Percentiles rank a stretch among this genome's conserved stretches.
Evolutionary conservation across 2,329 filamentous ascomycete genomes (phyloP).

Genomic region (Myriosclerotinia curreyana): DNA sequence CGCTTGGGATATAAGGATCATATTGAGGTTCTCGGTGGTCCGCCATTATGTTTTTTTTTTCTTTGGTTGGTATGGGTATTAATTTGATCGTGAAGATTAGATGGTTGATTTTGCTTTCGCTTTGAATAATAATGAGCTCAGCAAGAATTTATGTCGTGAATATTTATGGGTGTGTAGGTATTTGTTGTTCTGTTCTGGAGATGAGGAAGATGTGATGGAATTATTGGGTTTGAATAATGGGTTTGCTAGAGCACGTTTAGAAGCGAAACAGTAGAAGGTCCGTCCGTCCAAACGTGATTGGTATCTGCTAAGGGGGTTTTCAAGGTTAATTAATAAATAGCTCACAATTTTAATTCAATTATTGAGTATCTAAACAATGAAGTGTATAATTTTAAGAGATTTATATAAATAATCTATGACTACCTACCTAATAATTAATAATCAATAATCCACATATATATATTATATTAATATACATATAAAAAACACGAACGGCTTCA

Average conservation of each 20-base stretch:
- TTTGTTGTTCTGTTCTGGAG: slow-evolving; percentile 1
- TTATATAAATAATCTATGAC: no score
- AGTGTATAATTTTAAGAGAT: no score
- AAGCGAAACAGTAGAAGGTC: slow-evolving; percentile 20
- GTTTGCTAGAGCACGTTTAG: slow-evolving; percentile 8
- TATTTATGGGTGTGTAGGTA: not conserved
- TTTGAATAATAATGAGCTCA: not conserved
- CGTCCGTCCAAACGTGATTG: slow-evolving; percentile 23
- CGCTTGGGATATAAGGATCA: slow-evolving; percentile 39
- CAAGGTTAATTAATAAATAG: slow-evolving; percentile 1
- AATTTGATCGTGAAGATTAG: not conserved
- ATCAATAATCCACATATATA: no score
- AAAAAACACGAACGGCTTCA: no score
- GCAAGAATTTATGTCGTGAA: slow-evolving; percentile 7
- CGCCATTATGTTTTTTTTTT: slow-evolving; percentile 36
- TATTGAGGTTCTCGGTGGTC: slow-evolving; percentile 34
- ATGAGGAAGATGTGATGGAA: slow-evolving; percentile 7
- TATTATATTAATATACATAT: no score
- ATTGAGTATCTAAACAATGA: not conserved
- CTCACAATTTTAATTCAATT: slow-evolving; percentile 1
- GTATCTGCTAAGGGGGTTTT: slow-evolving; percentile 15
- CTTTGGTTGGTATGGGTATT: slow-evolving; percentile 8
- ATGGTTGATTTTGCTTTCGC: not conserved
- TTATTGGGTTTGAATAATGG: not conserved
- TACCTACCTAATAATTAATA: no score